Conservation (phyloP, 2,329 filamentous ascomycete genomes). For the Trichoderma sp. region DNA sequence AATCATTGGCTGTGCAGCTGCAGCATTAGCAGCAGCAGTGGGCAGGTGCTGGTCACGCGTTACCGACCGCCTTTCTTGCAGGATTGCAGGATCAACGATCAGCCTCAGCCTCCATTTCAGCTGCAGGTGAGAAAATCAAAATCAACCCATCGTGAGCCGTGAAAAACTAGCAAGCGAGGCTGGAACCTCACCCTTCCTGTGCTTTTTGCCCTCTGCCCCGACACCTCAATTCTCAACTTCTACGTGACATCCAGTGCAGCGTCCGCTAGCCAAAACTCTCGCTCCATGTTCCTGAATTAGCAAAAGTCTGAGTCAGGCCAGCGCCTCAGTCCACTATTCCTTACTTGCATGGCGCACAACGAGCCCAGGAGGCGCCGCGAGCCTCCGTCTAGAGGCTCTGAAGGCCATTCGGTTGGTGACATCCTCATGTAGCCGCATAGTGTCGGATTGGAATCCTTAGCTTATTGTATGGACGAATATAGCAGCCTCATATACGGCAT, state of each 20-base stretch:
- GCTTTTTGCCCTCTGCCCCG: neutral
- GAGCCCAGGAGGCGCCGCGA: conserved; percentile 13
- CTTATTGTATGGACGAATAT: neutral
- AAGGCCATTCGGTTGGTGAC: conserved; percentile 3
- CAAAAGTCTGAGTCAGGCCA: conserved; percentile 11
- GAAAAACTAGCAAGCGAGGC: neutral
- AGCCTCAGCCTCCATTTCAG: neutral
- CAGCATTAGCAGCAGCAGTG: neutral
- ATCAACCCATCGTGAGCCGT: neutral
- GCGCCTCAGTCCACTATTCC: neutral
- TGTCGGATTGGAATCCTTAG: neutral
- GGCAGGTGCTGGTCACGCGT: conserved; percentile 13
- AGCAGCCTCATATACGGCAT: conserved; percentile 5
- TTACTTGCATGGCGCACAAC: conserved; percentile 11
- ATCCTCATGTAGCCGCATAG: neutral
- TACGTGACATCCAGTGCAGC: neutral
- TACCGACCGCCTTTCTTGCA: neutral
- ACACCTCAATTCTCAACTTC: neutral
- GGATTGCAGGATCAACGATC: neutral
- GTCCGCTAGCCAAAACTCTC: neutral
- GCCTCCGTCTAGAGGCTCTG: conserved; percentile 2
- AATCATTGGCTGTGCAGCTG: neutral
- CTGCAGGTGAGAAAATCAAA: neutral
- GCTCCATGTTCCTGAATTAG: conserved; percentile 11
- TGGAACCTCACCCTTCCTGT: neutral